A percentile compares a stretch with the other conserved stretches of the same genome.
These are phyloP conservation scores for Lagenaria siceraria DNA, from an alignment of 306 rosid genomes.

Conservation along the genomic window DNA sequence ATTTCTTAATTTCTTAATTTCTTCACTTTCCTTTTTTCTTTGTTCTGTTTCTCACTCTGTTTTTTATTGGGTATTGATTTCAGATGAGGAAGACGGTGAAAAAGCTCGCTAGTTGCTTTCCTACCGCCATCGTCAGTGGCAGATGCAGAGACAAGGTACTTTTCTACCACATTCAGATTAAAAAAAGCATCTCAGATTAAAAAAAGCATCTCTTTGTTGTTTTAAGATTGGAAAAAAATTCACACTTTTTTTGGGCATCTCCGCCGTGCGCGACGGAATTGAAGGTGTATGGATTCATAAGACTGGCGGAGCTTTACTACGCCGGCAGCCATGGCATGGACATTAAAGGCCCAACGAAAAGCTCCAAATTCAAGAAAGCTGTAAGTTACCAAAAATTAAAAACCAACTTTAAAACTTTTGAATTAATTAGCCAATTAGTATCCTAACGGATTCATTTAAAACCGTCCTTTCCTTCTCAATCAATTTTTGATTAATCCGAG, in stretches of 20 bases:
- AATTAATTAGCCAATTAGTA: background rate
- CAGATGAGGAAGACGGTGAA: conserved; percentile 93
- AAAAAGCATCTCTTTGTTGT: background rate
- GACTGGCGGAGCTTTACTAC: conserved; percentile 74
- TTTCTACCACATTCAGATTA: background rate
- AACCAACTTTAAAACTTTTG: too few relatives aligned
- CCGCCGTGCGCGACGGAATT: background rate
- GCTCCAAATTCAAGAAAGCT: conserved; percentile 47
- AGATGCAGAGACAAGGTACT: conserved; percentile 90
- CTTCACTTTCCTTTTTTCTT: background rate
- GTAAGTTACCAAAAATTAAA: conserved; percentile 22
- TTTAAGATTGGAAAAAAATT: background rate
- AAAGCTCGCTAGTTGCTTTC: conserved; percentile 64
- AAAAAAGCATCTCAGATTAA: too few relatives aligned
- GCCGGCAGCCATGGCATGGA: conserved; percentile 99
- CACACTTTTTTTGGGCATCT: background rate
- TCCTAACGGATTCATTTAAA: background rate
- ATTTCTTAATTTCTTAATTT: background rate
- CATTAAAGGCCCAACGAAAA: conserved; percentile 78
- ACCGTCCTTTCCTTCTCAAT: background rate
- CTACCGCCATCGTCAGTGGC: conserved; percentile 88
- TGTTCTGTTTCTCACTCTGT: background rate
- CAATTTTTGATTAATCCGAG: background rate
- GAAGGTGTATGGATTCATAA: conserved; percentile 70
- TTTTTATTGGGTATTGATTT: background rate